phyloP scores from a whole-genome alignment of 83 land plant species.

The Isoetes engelmannii region DNA sequence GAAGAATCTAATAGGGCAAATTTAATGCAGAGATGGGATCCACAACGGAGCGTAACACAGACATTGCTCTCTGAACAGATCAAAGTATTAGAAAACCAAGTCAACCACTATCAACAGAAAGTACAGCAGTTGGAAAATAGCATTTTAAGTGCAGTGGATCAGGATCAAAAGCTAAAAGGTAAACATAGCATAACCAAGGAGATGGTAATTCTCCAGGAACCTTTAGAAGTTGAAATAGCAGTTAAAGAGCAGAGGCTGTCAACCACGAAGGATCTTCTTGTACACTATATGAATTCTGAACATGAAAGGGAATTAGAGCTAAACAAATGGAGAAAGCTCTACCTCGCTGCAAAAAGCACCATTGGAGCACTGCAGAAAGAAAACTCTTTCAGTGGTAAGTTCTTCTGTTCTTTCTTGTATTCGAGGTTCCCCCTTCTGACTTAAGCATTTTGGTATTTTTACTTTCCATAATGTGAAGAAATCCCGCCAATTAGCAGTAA shows the following conservation, averaged over 20 bases:
- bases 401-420: not conserved
- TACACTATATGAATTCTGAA: conserved; percentile 8
- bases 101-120: conserved; percentile 22
- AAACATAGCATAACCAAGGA: not conserved
- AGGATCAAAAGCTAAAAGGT: not conserved
- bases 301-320: not conserved
- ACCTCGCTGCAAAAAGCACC: conserved; percentile 13
- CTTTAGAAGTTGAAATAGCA: conserved; percentile 2
- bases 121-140: conserved; percentile 22
- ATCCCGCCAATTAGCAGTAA: not conserved
- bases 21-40: no score
- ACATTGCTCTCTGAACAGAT: conserved; percentile 7
- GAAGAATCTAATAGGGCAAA: no score
- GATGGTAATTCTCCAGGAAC: not conserved
- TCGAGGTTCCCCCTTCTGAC: not conserved
- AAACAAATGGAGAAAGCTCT: conserved; percentile 8
- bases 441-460: not conserved
- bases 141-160: conserved; percentile 10
- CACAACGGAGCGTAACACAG: no score
- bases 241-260: not conserved
- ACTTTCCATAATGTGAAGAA: not conserved
- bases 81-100: conserved; percentile 24
- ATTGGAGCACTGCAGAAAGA: conserved; percentile 2
- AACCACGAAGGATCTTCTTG: conserved; percentile 5
- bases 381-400: conserved; percentile 7